A percentile compares a stretch with the other conserved stretches of the same genome.
phyloP scores from a whole-genome alignment of 2,329 filamentous ascomycete genomes.

The Plenodomus lindquistii region DNA sequence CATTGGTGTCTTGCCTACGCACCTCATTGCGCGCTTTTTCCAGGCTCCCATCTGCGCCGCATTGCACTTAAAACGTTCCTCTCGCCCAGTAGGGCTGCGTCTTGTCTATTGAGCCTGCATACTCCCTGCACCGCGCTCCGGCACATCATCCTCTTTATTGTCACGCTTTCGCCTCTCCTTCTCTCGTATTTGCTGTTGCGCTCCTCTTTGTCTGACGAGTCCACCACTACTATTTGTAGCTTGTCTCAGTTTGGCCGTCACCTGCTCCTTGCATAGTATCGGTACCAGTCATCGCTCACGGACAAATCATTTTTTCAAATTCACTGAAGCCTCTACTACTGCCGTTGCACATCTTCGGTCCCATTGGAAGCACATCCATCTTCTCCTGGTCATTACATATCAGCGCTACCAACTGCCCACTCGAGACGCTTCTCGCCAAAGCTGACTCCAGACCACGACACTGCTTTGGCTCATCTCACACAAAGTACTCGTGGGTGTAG shows the following conservation, averaged over 20 bases:
- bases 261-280: conserved; percentile 20
- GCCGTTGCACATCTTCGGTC: conserved; percentile 2
- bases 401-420: conserved; percentile 22
- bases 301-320: neutral
- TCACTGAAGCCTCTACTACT: neutral
- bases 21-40: conserved; percentile 26
- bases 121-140: conserved; percentile 28
- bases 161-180: conserved; percentile 25
- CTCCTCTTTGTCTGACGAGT: conserved; percentile 17
- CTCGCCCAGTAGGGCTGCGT: conserved; percentile 27
- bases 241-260: conserved; percentile 35
- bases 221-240: conserved; percentile 19
- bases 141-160: conserved; percentile 29
- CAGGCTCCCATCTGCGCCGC: conserved; percentile 39
- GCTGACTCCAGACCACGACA: conserved; percentile 14
- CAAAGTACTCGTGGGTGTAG: conserved; percentile 15
- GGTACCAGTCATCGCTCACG: conserved; percentile 3
- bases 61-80: conserved; percentile 31
- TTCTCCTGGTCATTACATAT: conserved; percentile 1
- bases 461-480: conserved; percentile 13
- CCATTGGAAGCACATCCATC: neutral
- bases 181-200: conserved; percentile 22
- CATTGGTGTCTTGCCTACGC: conserved; percentile 18
- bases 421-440: conserved; percentile 25
- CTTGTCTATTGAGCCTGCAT: conserved; percentile 25